Percentiles rank a stretch among this genome's conserved stretches.
These are phyloP conservation scores for Penicillium brasilianum DNA, from an alignment of 2,329 filamentous ascomycete genomes.

Conservation along the genomic window DNA sequence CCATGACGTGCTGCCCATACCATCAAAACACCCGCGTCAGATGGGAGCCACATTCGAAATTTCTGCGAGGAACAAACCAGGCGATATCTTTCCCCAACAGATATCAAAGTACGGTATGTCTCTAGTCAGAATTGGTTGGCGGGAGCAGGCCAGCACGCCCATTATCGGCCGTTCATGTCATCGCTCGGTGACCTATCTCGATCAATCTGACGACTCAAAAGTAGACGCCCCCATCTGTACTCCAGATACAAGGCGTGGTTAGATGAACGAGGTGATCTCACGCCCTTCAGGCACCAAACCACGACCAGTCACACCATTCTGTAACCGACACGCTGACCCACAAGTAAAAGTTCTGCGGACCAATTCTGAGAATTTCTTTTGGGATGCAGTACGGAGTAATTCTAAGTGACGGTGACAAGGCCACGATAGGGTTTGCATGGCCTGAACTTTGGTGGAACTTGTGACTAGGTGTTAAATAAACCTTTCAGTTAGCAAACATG, in stretches of 20 bases:
- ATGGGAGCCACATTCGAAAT: not conserved
- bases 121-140: not conserved
- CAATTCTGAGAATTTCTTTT: conserved; percentile 1
- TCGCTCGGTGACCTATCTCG: not conserved
- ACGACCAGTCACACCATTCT: conserved; percentile 4
- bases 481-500: too few species aligned
- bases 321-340: conserved; percentile 8
- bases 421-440: too few species aligned
- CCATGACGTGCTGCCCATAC: not conserved
- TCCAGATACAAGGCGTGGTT: not conserved
- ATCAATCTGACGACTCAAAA: not conserved
- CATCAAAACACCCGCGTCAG: not conserved
- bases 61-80: not conserved
- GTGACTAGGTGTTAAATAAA: too few species aligned
- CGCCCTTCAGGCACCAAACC: conserved; percentile 9
- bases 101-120: not conserved
- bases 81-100: not conserved
- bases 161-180: not conserved
- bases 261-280: not conserved
- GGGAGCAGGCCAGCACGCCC: not conserved
- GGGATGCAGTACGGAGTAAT: not conserved
- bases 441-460: too few species aligned
- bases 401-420: too few species aligned
- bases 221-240: not conserved
- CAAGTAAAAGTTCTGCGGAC: conserved; percentile 13